phyloP scores from a whole-genome alignment of 2,329 filamentous ascomycete species.

The Colletotrichum melonis region DNA sequence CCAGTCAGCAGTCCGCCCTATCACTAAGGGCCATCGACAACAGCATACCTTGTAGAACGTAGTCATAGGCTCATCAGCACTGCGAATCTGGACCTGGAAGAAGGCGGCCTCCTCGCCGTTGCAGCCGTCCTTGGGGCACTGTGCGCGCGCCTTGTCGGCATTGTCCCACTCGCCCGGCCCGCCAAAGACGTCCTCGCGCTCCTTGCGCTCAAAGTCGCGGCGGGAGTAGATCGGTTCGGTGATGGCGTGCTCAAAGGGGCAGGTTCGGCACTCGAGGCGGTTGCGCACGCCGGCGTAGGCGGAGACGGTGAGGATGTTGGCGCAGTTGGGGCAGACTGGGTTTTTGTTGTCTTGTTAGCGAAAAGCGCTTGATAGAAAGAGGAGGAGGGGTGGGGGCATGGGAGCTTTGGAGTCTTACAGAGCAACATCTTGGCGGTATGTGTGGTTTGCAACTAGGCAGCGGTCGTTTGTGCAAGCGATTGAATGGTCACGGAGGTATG shows the following conservation, averaged over 20 bases:
- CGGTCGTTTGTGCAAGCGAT: background rate
- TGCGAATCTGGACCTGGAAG: slow-evolving; percentile 97
- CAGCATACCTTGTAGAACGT: slow-evolving; percentile 84
- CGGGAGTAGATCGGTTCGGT: slow-evolving; percentile 83
- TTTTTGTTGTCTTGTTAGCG: slow-evolving; percentile 26
- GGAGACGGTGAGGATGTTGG: slow-evolving; percentile 84
- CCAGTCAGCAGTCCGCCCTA: background rate
- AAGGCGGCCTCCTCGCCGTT: slow-evolving; percentile 88
- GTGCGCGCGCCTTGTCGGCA: slow-evolving; percentile 83
- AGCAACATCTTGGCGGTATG: slow-evolving; percentile 67
- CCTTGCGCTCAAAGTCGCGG: slow-evolving; percentile 86
- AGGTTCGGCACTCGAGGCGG: slow-evolving; percentile 94
- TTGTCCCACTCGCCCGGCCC: slow-evolving; percentile 91
- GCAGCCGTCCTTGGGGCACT: slow-evolving; percentile 86
- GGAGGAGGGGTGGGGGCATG: background rate
- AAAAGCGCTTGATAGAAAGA: background rate
- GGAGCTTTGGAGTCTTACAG: slow-evolving; percentile 58
- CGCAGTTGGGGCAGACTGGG: slow-evolving; percentile 84
- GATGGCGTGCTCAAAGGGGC: slow-evolving; percentile 90
- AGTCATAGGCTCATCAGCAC: slow-evolving; percentile 98
- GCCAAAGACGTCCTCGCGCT: slow-evolving; percentile 90
- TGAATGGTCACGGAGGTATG: background rate
- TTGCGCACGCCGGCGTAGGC: slow-evolving; percentile 70
- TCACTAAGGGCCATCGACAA: background rate
- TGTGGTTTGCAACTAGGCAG: background rate